Conservation (phyloP, 139 green algal species). For the Pedinophyceae sp. region DNA sequence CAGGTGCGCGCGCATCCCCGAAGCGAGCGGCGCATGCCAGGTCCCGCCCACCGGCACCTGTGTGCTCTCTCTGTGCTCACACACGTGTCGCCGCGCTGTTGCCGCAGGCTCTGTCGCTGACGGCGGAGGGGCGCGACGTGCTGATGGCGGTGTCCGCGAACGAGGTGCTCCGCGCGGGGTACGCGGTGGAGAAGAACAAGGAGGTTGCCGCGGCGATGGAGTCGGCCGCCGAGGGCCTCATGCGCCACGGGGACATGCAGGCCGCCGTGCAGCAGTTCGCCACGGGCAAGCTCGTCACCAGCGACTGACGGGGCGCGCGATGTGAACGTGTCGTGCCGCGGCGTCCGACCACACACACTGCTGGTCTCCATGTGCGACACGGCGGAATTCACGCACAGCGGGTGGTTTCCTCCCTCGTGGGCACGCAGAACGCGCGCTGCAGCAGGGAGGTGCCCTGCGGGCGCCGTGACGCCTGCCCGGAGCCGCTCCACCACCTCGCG, state of each 20-base stretch:
- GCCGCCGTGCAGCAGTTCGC: not conserved
- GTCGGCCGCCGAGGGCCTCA: constrained; percentile 6
- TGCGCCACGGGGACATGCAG: constrained; percentile 3
- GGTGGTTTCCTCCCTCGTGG: not conserved
- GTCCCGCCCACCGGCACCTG: not conserved
- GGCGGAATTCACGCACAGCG: too few species aligned
- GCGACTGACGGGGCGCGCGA: not conserved
- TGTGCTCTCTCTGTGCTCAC: not conserved
- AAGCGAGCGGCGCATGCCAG: not conserved
- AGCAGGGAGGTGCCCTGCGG: too few species aligned
- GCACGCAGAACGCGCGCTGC: too few species aligned
- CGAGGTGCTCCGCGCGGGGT: constrained; percentile 25
- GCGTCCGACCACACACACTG: too few species aligned
- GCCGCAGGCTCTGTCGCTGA: constrained; percentile 4
- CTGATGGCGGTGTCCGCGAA: constrained; percentile 46
- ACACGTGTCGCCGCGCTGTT: not conserved
- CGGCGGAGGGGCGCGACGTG: constrained; percentile 23
- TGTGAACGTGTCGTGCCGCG: too few species aligned
- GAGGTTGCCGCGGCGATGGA: constrained; percentile 10
- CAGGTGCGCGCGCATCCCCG: constrained; percentile 37
- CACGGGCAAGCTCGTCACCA: not conserved
- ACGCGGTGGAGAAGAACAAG: constrained; percentile 15
- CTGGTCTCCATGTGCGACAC: too few species aligned
- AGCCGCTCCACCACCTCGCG: too few species aligned
- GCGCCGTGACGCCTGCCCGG: too few species aligned